Conservation (phyloP, 192 early-diverging fungal species). For the Coemansia sp. region DNA sequence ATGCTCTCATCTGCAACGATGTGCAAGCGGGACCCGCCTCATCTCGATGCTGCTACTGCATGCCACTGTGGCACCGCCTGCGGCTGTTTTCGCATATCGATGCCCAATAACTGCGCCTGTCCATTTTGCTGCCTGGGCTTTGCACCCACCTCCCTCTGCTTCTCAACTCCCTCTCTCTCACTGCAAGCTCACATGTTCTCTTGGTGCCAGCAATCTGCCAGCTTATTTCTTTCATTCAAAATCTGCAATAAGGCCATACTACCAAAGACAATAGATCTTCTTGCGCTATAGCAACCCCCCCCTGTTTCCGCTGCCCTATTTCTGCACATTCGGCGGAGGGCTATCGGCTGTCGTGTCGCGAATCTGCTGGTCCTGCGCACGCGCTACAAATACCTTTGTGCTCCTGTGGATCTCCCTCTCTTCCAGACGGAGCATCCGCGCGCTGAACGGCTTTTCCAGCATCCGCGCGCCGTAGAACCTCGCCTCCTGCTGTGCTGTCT, state of each 20-base stretch:
- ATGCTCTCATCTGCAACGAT: neutral
- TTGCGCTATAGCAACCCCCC: neutral
- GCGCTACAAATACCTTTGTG: constrained; percentile 16
- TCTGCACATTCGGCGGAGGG: neutral
- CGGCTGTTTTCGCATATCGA: neutral
- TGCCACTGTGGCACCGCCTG: constrained; percentile 6
- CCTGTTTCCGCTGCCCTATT: no score
- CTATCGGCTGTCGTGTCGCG: constrained; percentile 7
- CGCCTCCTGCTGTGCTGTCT: constrained; percentile 62
- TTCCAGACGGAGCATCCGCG: constrained; percentile 26
- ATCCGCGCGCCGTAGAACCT: constrained; percentile 43
- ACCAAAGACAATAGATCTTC: neutral
- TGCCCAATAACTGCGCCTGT: neutral
- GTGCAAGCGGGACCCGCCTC: neutral
- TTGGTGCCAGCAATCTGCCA: neutral
- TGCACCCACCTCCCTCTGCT: neutral
- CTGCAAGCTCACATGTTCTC: neutral
- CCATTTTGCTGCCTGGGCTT: neutral
- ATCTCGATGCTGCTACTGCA: constrained; percentile 8
- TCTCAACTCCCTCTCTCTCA: neutral
- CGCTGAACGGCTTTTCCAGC: constrained; percentile 49
- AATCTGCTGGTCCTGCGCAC: constrained; percentile 33
- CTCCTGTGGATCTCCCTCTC: constrained; percentile 23
- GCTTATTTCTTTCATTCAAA: neutral
- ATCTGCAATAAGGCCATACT: neutral